Evolutionary conservation across 306 rosid species (phyloP).

Genomic region (Trichosanthes truncata): DNA sequence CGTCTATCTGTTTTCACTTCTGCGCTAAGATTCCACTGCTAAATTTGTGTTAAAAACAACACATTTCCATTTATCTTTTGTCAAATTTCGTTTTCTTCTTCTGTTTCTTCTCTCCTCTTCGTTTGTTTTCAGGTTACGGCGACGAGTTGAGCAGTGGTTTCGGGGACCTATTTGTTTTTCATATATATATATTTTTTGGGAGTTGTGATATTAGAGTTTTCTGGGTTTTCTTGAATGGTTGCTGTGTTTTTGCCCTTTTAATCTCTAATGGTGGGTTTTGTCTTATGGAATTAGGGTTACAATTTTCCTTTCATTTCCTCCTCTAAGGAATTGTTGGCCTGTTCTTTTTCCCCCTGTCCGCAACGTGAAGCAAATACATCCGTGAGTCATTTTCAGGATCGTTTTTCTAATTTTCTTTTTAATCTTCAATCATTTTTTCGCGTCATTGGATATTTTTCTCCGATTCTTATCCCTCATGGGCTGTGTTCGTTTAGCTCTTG

Average conservation of each 20-base stretch:
- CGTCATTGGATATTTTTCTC: background rate
- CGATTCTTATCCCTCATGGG: background rate
- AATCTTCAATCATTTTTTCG: background rate
- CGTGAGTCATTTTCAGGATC: slow-evolving; percentile 32
- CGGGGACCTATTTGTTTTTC: background rate
- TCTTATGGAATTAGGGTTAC: slow-evolving; percentile 76
- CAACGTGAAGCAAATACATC: slow-evolving; percentile 14
- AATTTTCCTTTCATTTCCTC: slow-evolving; percentile 1
- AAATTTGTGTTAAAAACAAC: background rate
- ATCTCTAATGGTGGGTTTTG: slow-evolving; percentile 37
- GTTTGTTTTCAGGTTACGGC: slow-evolving; percentile 7
- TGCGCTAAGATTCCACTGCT: background rate
- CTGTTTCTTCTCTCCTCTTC: slow-evolving; percentile 3
- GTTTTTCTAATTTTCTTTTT: background rate
- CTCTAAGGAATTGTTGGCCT: slow-evolving; percentile 7
- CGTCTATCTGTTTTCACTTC: background rate
- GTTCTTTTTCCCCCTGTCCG: background rate
- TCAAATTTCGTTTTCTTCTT: background rate
- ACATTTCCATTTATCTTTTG: slow-evolving; percentile 6
- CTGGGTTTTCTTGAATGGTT: slow-evolving; percentile 20
- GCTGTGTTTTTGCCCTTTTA: background rate
- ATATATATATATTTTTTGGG: background rate
- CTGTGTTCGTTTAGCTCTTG: background rate
- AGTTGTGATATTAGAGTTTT: slow-evolving; percentile 3
- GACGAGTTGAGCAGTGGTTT: background rate